Base-by-base conservation (phyloP, 108 stramenopile genomes). In the Skeletonema potamos region DNA sequence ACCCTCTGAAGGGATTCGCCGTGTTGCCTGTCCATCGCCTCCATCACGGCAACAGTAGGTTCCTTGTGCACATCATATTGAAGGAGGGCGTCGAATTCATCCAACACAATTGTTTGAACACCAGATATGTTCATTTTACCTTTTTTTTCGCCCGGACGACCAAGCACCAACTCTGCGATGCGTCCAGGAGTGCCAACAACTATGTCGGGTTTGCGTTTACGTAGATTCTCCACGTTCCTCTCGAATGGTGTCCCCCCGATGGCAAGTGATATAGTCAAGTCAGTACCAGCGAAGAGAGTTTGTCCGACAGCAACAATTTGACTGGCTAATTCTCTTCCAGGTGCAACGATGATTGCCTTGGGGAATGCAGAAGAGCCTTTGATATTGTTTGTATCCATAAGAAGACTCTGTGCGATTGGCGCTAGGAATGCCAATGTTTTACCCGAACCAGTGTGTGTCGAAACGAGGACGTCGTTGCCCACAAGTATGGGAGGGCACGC, bases 71-170 rank as follows among this genome's bases (percentile, higher is more conserved):
- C 78, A 60, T 87, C 81, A 66, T 90, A 92, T 56, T 89, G 77
- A 43, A 96, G 71, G 57, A 96, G 84, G 26, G 92, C 92, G 83
- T 96, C 94, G 58, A 87, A 92, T 82, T 96, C 94, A 78, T 96
- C 94, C 66, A 96, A 54, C 5, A 96, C 92, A 1, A 96, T 18
- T 10, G 85, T 68, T 74, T 86, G 87, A 0, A 91, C 59, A 44
- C 60, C 68, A 9, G 71, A 72, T 46, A 89, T 77, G 66, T 93
- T 96, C 34, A 93, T 60, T 28, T 82, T 74, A 55, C 92, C 92
- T 26, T 71, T 84, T 76, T 85, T 87, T 54, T 90, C 90, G 24
- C 89, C 93, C 17, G 87, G 84, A 73, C 81, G 73, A 17, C 94
- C 91, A 15, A 90, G 81, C 27, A 96, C 72, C 20, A 95, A 76